Percentiles rank a stretch among this genome's conserved stretches.
Conservation (phyloP, 495 filamentous ascomycete genomes). For the Penicillium desertorum region DNA sequence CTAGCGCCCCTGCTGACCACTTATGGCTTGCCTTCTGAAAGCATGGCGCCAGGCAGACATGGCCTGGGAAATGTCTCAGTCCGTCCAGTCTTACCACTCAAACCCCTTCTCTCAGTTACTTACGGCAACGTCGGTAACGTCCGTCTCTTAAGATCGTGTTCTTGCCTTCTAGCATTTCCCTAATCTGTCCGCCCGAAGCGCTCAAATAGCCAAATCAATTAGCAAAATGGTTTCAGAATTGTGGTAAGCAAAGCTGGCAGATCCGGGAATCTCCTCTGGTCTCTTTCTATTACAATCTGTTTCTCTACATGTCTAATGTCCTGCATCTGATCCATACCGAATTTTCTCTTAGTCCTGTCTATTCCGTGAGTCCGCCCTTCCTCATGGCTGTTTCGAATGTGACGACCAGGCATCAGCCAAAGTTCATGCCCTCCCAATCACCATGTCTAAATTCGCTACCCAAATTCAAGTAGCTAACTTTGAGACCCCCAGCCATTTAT, state of each 20-base stretch:
- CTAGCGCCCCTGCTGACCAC: no score
- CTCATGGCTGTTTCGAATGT: slow-evolving; percentile 1
- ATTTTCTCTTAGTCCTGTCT: slow-evolving; percentile 71
- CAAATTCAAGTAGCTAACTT: slow-evolving; percentile 18
- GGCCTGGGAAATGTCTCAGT: no score
- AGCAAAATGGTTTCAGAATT: slow-evolving; percentile 62
- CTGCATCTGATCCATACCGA: slow-evolving; percentile 1
- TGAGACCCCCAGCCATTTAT: slow-evolving; percentile 78
- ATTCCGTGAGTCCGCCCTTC: slow-evolving; percentile 77
- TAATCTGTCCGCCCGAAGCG: no score
- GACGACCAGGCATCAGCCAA: slow-evolving; percentile 3
- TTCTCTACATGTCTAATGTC: no score
- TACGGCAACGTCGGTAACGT: no score
- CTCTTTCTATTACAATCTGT: background rate
- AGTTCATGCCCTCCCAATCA: background rate
- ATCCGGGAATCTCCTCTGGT: slow-evolving; percentile 25
- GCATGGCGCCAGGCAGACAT: no score
- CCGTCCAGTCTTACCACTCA: no score
- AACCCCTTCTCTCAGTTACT: no score
- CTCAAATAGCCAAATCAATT: background rate
- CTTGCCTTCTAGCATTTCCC: no score
- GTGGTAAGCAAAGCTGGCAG: slow-evolving; percentile 53
- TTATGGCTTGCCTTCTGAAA: no score
- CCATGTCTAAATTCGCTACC: background rate
- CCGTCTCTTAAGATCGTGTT: no score